Evolutionary conservation across 768 basidiomycete genomes (phyloP).

Genomic region (Amanita subjunquillea): DNA sequence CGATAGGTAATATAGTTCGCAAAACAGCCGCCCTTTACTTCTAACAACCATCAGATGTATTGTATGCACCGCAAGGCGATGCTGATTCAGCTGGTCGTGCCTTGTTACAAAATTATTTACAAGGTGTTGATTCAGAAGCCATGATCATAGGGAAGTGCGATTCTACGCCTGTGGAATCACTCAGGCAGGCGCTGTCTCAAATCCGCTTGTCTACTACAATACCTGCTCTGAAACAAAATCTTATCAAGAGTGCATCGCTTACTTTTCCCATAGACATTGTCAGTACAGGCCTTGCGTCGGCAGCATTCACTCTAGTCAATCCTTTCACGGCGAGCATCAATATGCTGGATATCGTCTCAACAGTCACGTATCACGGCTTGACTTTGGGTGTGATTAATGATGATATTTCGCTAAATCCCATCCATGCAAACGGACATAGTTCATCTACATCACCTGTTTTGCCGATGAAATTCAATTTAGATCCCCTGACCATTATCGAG

Average conservation of each 20-base stretch:
- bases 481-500: conserved; percentile 51
- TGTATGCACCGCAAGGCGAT: conserved; percentile 47
- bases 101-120: conserved; percentile 60
- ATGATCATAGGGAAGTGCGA: conserved; percentile 42
- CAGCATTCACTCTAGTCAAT: conserved; percentile 48
- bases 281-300: conserved; percentile 46
- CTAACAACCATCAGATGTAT: conserved; percentile 32
- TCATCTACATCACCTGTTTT: conserved; percentile 45
- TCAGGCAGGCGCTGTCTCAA: conserved; percentile 49
- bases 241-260: conserved; percentile 46
- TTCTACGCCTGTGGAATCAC: conserved; percentile 51
- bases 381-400: conserved; percentile 48
- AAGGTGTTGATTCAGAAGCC: conserved; percentile 46
- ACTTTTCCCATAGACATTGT: conserved; percentile 55
- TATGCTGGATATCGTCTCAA: conserved; percentile 42
- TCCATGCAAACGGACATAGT: conserved; percentile 49
- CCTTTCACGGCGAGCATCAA: conserved; percentile 69
- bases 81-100: conserved; percentile 41
- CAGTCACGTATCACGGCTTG: conserved; percentile 43
- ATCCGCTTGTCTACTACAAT: conserved; percentile 56
- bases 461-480: conserved; percentile 54
- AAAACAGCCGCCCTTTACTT: background rate
- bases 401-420: conserved; percentile 44
- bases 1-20: conserved; percentile 30
- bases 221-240: conserved; percentile 50